Evolutionary conservation across 2,329 filamentous ascomycete species (phyloP), one percentile per base, ranked within the genome.

Genomic region (Ophiostoma novo-ulmi): DNA sequence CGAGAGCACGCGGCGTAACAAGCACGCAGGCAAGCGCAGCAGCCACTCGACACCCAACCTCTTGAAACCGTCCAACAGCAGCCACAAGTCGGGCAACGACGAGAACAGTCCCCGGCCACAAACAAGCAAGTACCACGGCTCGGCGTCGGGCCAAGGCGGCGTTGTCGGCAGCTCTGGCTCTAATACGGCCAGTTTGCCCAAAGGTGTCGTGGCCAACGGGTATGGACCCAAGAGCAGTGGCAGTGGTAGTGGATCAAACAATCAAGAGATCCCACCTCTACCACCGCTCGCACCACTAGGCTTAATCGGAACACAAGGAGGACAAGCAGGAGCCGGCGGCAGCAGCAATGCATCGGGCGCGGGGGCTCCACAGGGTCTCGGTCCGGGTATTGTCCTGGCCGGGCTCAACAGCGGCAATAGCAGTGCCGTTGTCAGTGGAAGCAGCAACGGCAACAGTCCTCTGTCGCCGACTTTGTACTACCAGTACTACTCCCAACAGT

Each of bases 21-120:
- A 81, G 74, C 78, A 80, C 20, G 81, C 83, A 17, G 82, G 82
- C 70, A 82, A 84, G 70, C 81, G 82, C 36, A 82, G 83, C 2
- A 88, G 85, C 75, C 81, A 83, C 71, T 89, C 88, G 48, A 87
- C 86, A 0, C 86, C 88, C 1, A 86, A 89, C 74, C 79, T 89
- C 69, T 79, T 80, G 74, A 84, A 88, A 77, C 81, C 84, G 72
- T 76, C 78, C 35, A 81, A 79, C 71, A 76, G 80, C 52, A 77
- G 79, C 70, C 77, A 77, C 75, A 66, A 65, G 69, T 44, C 38
- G 22, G 11, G 74, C 79, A 31, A 78, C 4, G 87, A 86, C 73
- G 85, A 87, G 55, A 79, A 80, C 44, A 88, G 82, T 73, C 85
- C 86, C 5, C 81, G 87, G 39, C 87, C 88, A 20, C 86, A 88